Conservation (phyloP, 352 stramenopile species). For the Paralagenidium karlingii region DNA sequence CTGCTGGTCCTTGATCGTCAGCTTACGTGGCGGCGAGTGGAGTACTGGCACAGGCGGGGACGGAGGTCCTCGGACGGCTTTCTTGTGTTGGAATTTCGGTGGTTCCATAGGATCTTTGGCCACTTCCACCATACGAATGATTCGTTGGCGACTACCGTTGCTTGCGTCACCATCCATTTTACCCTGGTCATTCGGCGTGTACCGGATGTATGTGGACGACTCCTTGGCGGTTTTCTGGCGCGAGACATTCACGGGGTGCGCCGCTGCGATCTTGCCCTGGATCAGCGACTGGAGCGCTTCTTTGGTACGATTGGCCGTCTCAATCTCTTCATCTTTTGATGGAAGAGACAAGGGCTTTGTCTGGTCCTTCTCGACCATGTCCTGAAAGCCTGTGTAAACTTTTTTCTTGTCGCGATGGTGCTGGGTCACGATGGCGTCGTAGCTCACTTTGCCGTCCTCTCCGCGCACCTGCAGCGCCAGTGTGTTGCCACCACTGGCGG, state of each 20-base stretch:
- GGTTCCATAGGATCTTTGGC: constrained; percentile 98
- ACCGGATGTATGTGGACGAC: constrained; percentile 68
- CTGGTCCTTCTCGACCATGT: constrained; percentile 87
- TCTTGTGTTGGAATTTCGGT: constrained; percentile 98
- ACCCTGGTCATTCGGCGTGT: constrained; percentile 73
- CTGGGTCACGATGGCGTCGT: constrained; percentile 96
- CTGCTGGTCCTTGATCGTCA: constrained; percentile 90
- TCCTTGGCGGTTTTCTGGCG: constrained; percentile 89
- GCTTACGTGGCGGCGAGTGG: constrained; percentile 87
- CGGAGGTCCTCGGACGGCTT: constrained; percentile 86
- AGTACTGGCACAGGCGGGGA: constrained; percentile 86
- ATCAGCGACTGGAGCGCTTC: constrained; percentile 87
- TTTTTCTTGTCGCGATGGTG: constrained; percentile 90
- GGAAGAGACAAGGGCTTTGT: constrained; percentile 43
- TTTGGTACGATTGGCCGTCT: constrained; percentile 50
- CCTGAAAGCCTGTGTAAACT: constrained; percentile 90
- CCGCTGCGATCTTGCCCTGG: constrained; percentile 83
- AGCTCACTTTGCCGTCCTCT: constrained; percentile 76
- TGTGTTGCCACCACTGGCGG: constrained; percentile 9
- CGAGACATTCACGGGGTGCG: constrained; percentile 45
- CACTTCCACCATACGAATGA: constrained; percentile 98
- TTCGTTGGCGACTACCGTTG: constrained; percentile 81
- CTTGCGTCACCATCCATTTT: constrained; percentile 31
- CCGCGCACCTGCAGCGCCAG: constrained; percentile 91
- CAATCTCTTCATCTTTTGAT: constrained; percentile 43